Conservation (phyloP, 768 basidiomycete species). For the Tricholoma saponaceum region DNA sequence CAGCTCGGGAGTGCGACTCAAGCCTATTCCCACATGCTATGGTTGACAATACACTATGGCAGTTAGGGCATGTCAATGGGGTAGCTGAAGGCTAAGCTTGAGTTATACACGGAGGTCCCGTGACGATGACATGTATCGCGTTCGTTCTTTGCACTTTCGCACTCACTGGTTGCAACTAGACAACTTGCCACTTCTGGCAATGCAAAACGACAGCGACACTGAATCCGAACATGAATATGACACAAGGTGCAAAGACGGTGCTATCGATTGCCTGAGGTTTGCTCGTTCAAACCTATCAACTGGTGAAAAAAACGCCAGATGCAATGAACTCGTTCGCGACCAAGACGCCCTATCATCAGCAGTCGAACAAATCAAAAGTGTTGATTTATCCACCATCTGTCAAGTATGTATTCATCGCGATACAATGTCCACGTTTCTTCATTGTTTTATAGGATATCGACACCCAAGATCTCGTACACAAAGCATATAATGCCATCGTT, state of each 20-base stretch:
- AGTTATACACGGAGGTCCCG: background rate
- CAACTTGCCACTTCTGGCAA: background rate
- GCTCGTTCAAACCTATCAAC: background rate
- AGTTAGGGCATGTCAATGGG: too few relatives aligned
- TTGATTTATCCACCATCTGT: conserved; percentile 8
- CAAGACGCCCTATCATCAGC: conserved; percentile 4
- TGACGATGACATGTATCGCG: background rate
- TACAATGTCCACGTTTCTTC: background rate
- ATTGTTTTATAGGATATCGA: conserved; percentile 8
- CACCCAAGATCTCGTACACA: conserved; percentile 13
- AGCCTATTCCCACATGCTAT: too few relatives aligned
- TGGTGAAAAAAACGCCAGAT: background rate
- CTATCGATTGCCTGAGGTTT: background rate
- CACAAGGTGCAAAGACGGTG: background rate
- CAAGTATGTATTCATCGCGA: conserved; percentile 7
- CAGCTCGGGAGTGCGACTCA: too few relatives aligned
- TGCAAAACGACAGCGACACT: conserved; percentile 40
- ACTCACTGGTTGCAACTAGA: too few relatives aligned
- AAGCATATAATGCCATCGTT: conserved; percentile 17
- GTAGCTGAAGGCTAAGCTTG: background rate
- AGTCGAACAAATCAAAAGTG: conserved; percentile 9
- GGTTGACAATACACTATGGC: too few relatives aligned
- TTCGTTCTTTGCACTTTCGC: too few relatives aligned
- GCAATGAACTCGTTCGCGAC: conserved; percentile 4
- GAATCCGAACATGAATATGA: conserved; percentile 45